Conservation (phyloP, 805 yeast genomes). For the Isabelozyma gotoi region DNA sequence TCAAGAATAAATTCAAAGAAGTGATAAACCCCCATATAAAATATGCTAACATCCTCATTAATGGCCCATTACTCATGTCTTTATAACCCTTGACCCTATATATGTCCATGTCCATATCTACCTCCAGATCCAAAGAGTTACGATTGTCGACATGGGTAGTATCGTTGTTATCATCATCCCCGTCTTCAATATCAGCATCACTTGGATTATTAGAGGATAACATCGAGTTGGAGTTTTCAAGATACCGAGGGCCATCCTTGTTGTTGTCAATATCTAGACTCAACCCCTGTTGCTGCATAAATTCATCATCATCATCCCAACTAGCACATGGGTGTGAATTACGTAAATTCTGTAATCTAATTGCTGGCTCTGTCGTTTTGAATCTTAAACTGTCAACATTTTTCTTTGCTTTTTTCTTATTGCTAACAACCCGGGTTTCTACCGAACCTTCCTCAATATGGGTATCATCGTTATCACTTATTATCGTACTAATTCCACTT, state of each 20-base stretch:
- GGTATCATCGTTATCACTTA: constrained; percentile 1
- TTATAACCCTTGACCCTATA: constrained; percentile 36
- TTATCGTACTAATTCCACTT: not conserved
- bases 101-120: constrained; percentile 17
- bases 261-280: constrained; percentile 1
- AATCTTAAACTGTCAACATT: constrained; percentile 14
- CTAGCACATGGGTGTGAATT: constrained; percentile 43
- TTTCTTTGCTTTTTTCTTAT: not conserved
- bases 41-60: constrained; percentile 54
- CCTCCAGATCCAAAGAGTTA: constrained; percentile 19
- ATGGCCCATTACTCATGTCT: constrained; percentile 70
- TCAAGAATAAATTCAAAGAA: constrained; percentile 67
- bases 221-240: not conserved
- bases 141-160: constrained; percentile 4
- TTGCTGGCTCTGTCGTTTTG: constrained; percentile 38
- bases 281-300: constrained; percentile 7
- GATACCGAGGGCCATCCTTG: constrained; percentile 3
- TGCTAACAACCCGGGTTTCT: not conserved
- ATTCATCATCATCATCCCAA: constrained; percentile 36
- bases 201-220: constrained; percentile 3
- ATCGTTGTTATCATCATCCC: not conserved
- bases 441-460: not conserved
- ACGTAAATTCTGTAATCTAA: constrained; percentile 38
- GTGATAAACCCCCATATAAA: constrained; percentile 71
- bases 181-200: constrained; percentile 6